These are phyloP conservation scores for Angomonas ambiguus DNA, from an alignment of 208 protist species.

Conservation along the genomic window DNA sequence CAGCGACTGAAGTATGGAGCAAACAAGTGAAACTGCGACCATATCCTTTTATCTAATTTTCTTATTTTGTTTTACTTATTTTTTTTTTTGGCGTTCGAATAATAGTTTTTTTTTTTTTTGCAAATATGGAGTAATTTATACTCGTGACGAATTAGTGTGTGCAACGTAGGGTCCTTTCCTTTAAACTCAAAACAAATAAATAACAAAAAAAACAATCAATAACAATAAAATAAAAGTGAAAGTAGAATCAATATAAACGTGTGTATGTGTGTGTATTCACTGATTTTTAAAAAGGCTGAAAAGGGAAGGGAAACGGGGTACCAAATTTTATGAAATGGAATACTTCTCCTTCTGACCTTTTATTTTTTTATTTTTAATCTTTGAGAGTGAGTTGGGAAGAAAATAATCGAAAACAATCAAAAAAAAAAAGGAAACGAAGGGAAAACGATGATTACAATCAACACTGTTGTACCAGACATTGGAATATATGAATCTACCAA, in stretches of 20 bases:
- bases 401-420: constrained; percentile 2
- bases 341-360: too few species aligned
- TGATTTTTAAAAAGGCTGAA: too few species aligned
- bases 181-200: background rate
- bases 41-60: too few species aligned
- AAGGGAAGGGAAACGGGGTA: too few species aligned
- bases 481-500: background rate
- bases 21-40: constrained; percentile 12
- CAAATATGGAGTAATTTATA: too few species aligned
- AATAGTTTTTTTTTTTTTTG: background rate
- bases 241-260: too few species aligned
- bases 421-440: background rate
- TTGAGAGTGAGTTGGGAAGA: constrained; percentile 1
- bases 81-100: background rate
- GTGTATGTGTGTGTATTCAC: too few species aligned
- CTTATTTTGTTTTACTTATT: constrained; percentile 7
- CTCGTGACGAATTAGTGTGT: too few species aligned
- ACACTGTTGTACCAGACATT: background rate
- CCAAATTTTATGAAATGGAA: too few species aligned
- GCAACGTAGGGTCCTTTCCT: too few species aligned
- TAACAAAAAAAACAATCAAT: background rate
- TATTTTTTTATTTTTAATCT: too few species aligned
- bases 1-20: constrained; percentile 8
- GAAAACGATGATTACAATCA: background rate
- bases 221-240: constrained; percentile 1